Evolutionary conservation across 1,139 yeast species (phyloP).

Genomic region (Geotrichum aggregatum): DNA sequence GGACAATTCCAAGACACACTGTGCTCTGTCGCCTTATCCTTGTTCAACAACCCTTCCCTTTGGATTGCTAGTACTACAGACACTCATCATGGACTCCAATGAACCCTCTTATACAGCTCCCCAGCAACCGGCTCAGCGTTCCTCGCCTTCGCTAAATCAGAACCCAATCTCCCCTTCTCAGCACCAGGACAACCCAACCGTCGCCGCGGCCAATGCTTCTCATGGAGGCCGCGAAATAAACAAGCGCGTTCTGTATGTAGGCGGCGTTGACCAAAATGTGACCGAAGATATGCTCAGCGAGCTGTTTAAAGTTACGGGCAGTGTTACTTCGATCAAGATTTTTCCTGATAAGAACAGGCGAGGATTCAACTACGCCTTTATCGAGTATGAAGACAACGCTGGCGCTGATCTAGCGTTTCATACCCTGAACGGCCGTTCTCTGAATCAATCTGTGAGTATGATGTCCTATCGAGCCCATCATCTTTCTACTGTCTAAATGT

Average conservation of each 20-base stretch:
- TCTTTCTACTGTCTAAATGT: neutral
- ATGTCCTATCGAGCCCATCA: neutral
- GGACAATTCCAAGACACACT: neutral
- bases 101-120: neutral
- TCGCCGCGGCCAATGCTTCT: constrained; percentile 60
- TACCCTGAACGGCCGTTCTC: constrained; percentile 52
- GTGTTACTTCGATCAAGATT: constrained; percentile 46
- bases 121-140: neutral
- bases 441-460: constrained; percentile 23
- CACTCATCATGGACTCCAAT: constrained; percentile 2
- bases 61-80: neutral
- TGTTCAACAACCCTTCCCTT: neutral
- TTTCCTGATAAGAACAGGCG: constrained; percentile 63
- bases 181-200: neutral
- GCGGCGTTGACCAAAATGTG: constrained; percentile 63
- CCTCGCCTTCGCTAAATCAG: neutral
- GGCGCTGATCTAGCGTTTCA: constrained; percentile 62
- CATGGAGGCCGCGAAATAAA: constrained; percentile 81
- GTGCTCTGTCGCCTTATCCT: neutral
- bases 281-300: constrained; percentile 60
- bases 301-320: constrained; percentile 60
- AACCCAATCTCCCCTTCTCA: neutral
- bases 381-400: constrained; percentile 60
- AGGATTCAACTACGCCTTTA: constrained; percentile 78
- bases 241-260: constrained; percentile 69